These are phyloP conservation scores for Aspergillus persii DNA, from an alignment of 2,329 filamentous ascomycete genomes.

Conservation along the genomic window DNA sequence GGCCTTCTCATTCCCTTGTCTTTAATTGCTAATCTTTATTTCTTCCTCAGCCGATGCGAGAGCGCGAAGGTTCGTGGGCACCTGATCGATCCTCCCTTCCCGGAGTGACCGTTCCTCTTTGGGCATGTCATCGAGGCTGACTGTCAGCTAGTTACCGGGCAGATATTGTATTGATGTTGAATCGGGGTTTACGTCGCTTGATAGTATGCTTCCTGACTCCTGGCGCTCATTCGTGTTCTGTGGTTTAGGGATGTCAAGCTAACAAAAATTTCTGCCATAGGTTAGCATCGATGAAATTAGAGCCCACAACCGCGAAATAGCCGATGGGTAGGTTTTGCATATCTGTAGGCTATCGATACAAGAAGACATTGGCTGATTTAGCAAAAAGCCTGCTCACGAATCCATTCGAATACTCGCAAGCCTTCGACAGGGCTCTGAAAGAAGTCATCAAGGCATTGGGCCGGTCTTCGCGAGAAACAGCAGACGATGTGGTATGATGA, in stretches of 20 bases:
- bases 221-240: background rate
- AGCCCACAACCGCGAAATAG: conserved; percentile 79
- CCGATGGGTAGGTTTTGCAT: conserved; percentile 54
- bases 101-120: background rate
- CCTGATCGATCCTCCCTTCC: background rate
- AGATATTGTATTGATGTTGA: conserved; percentile 77
- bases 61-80: conserved; percentile 50
- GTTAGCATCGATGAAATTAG: conserved; percentile 90
- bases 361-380: conserved; percentile 11
- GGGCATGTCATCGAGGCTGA: conserved; percentile 13
- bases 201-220: conserved; percentile 41
- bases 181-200: conserved; percentile 58
- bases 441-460: conserved; percentile 80
- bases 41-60: conserved; percentile 53
- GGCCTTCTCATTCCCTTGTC: background rate
- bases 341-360: background rate
- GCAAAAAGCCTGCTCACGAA: conserved; percentile 64
- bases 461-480: conserved; percentile 70
- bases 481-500: conserved; percentile 64
- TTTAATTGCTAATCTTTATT: conserved; percentile 9
- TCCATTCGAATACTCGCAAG: conserved; percentile 83
- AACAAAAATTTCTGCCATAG: conserved; percentile 26
- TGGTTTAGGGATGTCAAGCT: background rate
- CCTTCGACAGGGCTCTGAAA: conserved; percentile 88
- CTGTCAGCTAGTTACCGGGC: conserved; percentile 72